Evolutionary conservation across 768 basidiomycete genomes (phyloP).

Genomic region (Hericium alpestre): DNA sequence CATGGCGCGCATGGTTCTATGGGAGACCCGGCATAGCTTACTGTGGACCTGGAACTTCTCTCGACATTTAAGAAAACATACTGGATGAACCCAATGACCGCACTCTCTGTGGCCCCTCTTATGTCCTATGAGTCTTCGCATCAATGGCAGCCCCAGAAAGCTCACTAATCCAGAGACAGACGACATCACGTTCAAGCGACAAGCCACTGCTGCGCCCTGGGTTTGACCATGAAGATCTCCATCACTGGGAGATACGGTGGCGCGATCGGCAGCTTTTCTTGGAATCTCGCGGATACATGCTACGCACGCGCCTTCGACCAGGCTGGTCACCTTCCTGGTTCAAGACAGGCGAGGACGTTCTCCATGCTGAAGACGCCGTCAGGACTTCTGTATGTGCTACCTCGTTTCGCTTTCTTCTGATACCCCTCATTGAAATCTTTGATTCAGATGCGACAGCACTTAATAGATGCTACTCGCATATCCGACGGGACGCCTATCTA

Average conservation of each 20-base stretch:
- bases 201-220: too few relatives aligned
- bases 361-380: not conserved
- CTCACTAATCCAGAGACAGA: too few relatives aligned
- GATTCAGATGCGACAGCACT: not conserved
- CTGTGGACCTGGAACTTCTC: too few relatives aligned
- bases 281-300: constrained; percentile 10
- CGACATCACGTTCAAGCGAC: too few relatives aligned
- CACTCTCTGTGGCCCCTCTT: too few relatives aligned
- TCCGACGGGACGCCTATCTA: constrained; percentile 19
- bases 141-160: too few relatives aligned
- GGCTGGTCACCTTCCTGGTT: constrained; percentile 14
- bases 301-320: constrained; percentile 6
- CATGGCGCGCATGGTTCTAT: too few relatives aligned
- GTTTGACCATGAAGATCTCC: not conserved
- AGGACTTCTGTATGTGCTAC: not conserved
- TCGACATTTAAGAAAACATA: too few relatives aligned
- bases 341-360: not conserved
- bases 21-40: too few relatives aligned
- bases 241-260: constrained; percentile 2
- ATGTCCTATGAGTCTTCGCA: too few relatives aligned
- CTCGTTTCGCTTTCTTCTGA: not conserved
- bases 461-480: constrained; percentile 22
- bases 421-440: not conserved
- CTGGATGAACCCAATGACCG: too few relatives aligned
- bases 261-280: constrained; percentile 8